These are phyloP conservation scores for Casuarina equisetifolia DNA, from an alignment of 306 rosid species.

Conservation along the genomic window DNA sequence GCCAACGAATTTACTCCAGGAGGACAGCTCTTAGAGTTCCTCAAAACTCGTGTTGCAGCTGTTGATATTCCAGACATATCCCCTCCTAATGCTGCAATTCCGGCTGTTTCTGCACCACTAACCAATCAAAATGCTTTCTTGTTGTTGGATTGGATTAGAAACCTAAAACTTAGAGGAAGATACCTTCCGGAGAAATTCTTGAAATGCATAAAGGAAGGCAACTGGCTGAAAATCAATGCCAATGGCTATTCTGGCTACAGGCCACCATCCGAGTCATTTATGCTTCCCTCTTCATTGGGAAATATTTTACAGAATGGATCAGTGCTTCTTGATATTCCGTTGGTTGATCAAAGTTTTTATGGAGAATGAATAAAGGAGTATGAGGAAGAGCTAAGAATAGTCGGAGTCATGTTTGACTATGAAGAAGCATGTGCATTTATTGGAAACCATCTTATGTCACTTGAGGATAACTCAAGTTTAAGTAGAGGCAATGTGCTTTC, in stretches of 20 bases:
- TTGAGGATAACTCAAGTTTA: slow-evolving; percentile 39
- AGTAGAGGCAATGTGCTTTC: slow-evolving; percentile 38
- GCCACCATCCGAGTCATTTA: slow-evolving; percentile 65
- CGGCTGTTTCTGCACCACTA: slow-evolving; percentile 51
- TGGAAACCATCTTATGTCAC: slow-evolving; percentile 63
- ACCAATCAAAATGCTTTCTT: slow-evolving; percentile 55
- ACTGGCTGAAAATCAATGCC: slow-evolving; percentile 57
- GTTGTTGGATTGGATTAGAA: slow-evolving; percentile 63
- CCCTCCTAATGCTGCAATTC: slow-evolving; percentile 56
- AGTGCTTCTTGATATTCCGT: slow-evolving; percentile 63
- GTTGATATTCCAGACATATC: slow-evolving; percentile 55
- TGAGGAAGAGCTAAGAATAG: slow-evolving; percentile 51
- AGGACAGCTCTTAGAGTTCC: slow-evolving; percentile 41
- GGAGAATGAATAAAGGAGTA: slow-evolving; percentile 42
- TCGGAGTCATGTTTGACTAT: slow-evolving; percentile 70
- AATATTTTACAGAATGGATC: slow-evolving; percentile 54
- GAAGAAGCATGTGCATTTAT: slow-evolving; percentile 64
- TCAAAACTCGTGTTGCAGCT: slow-evolving; percentile 37
- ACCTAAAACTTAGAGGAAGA: slow-evolving; percentile 3
- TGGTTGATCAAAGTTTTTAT: slow-evolving; percentile 56
- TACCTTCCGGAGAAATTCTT: slow-evolving; percentile 41
- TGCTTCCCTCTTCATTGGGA: slow-evolving; percentile 47
- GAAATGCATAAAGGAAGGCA: slow-evolving; percentile 55
- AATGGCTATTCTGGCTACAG: slow-evolving; percentile 33
- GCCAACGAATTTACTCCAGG: slow-evolving; percentile 34